These are phyloP conservation scores for Botrytis elliptica DNA, from an alignment of 2,329 filamentous ascomycete genomes.

Conservation along the genomic window DNA sequence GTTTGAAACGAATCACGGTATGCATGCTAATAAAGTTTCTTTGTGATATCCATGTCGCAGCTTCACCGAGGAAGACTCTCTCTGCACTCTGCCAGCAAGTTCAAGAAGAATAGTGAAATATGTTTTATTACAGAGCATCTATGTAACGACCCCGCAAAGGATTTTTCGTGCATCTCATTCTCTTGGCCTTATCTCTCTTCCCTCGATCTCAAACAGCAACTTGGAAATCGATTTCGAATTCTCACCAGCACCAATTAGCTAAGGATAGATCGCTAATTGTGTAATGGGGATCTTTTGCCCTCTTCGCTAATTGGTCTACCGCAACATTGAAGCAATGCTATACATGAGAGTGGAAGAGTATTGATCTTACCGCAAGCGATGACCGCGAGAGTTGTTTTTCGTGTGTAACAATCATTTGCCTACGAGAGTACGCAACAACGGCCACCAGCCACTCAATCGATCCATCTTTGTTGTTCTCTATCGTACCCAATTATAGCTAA, in stretches of 20 bases:
- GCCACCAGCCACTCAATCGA: slow-evolving; percentile 42
- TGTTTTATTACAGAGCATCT: neutral
- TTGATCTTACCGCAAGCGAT: neutral
- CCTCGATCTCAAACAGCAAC: neutral
- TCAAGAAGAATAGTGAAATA: neutral
- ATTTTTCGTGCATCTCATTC: neutral
- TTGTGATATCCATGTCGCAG: neutral
- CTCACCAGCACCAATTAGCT: neutral
- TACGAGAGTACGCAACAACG: neutral
- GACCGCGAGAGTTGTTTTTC: neutral
- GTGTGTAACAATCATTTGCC: neutral
- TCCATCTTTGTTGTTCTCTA: slow-evolving; percentile 56
- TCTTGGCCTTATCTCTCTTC: neutral
- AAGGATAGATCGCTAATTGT: neutral
- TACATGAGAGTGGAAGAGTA: neutral
- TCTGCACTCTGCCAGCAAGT: neutral
- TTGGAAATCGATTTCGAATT: neutral
- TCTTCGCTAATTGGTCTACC: neutral
- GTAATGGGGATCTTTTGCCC: neutral
- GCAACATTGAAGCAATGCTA: neutral
- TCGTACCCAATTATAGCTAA: slow-evolving; percentile 63
- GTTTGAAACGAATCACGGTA: neutral
- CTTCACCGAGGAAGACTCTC: neutral
- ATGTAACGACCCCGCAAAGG: neutral
- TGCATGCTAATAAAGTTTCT: neutral